Base-by-base conservation (phyloP, 345 rosid genomes). In the Salix dunnii region DNA sequence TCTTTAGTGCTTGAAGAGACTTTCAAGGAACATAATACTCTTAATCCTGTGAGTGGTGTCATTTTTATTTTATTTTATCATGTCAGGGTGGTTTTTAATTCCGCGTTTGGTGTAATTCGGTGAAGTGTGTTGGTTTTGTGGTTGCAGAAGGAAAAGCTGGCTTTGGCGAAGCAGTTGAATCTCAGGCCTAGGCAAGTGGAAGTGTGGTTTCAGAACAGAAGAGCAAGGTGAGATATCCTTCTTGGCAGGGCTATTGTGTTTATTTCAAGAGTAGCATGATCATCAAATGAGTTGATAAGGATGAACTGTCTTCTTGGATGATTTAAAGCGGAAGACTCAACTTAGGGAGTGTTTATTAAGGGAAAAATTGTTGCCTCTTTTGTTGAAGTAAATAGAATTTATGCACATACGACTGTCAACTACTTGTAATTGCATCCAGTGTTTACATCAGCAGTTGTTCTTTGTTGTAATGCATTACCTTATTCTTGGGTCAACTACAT, bases 181-280 rank as follows among this genome's bases (percentile, higher is more conserved):
- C 91, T 93, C 55, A 88, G 84, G 86, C 83, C 97, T 6, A 88
- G 98, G 62, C 98, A 93, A 81, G 97, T 93, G 78, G 97, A 93
- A 77, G 98, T 93, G 66, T 93, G 97, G 98, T 93, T 93, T 71
- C 98, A 93, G 84, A 93, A 93, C 81, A 77, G 97, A 73, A 88
- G 97, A 82, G 98, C 98, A 79, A 90, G 98, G 98, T 93, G 67
- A 81, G 82, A 67, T 72, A 20, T 67, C 63, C 65, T n/a, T 38
- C 2, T 1, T 4, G 33, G 1, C 2, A 51, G 61, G 90, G 85
- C 82, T 77, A 76, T 46, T 77, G 5, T 7, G 7, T 89, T 46
- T 48, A 81, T 28, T 69, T 25, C 1, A 1, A 0, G 5, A 30
- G 27, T 0, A 6, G 25, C 12, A 10, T 6, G 51, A 14, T n/a